phyloP scores from a whole-genome alignment of 2,329 filamentous ascomycete species.

The Microascus cirrosus region DNA sequence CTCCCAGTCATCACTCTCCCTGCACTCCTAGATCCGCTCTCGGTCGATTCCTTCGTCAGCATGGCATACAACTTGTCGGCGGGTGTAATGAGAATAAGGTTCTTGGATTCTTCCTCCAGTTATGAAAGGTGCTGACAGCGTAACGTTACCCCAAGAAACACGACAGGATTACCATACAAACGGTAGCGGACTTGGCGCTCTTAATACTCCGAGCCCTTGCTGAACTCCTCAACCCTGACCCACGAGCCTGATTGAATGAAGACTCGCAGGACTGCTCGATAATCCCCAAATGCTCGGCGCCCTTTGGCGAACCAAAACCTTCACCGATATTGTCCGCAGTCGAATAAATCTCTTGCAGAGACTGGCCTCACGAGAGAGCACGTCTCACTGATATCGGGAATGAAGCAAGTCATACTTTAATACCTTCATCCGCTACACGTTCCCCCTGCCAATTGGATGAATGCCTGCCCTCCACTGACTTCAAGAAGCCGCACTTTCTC shows the following conservation, averaged over 20 bases:
- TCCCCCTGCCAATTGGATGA: constrained; percentile 44
- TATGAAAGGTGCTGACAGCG: neutral
- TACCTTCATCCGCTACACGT: neutral
- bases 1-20: constrained; percentile 19
- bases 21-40: constrained; percentile 17
- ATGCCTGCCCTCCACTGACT: constrained; percentile 41
- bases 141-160: no score
- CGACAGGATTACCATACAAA: no score
- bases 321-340: no score
- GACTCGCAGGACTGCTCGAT: no score
- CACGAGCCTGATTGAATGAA: no score
- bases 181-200: no score
- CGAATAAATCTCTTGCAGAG: neutral
- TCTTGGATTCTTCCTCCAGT: constrained; percentile 12
- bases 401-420: neutral
- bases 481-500: constrained; percentile 23
- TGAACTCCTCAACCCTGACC: no score
- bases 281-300: no score
- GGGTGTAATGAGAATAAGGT: constrained; percentile 14
- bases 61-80: constrained; percentile 18
- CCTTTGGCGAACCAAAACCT: no score
- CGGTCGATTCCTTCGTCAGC: constrained; percentile 21
- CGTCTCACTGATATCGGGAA: neutral
- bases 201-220: no score
- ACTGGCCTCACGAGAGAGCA: neutral